A percentile compares a stretch with the other conserved stretches of the same genome.
Conservation (phyloP, 1,139 yeast genomes). For the Yamadazyma conglobata region DNA sequence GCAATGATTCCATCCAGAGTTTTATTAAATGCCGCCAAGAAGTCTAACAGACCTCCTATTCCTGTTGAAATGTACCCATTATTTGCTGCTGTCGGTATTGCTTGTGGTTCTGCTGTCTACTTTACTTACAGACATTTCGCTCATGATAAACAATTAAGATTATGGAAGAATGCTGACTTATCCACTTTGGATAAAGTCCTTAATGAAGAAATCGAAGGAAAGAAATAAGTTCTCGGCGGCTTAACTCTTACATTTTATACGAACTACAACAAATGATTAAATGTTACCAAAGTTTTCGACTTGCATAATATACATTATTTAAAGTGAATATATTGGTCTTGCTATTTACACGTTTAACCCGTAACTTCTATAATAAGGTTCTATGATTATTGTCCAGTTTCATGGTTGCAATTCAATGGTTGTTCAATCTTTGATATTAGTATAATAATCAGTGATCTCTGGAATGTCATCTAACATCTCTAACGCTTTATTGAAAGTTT, state of each 20-base stretch:
- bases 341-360: conserved; percentile 1
- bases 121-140: conserved; percentile 73
- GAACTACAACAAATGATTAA: too few relatives aligned
- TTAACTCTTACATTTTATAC: neutral
- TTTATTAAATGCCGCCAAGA: conserved; percentile 47
- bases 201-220: conserved; percentile 41
- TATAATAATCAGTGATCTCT: conserved; percentile 75
- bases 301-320: conserved; percentile 14
- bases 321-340: neutral
- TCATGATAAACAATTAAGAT: conserved; percentile 63
- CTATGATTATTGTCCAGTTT: too few relatives aligned
- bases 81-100: conserved; percentile 58
- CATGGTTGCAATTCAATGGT: too few relatives aligned
- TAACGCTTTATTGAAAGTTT: conserved; percentile 56
- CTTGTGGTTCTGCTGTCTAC: conserved; percentile 59
- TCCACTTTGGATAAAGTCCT: conserved; percentile 58
- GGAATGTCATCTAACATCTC: conserved; percentile 66
- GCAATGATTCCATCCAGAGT: conserved; percentile 55
- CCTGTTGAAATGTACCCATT: conserved; percentile 82
- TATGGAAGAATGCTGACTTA: conserved; percentile 63
- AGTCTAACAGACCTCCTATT: conserved; percentile 25
- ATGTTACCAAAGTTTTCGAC: too few relatives aligned
- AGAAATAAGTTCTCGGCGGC: conserved; percentile 17
- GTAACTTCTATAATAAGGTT: too few relatives aligned
- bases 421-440: conserved; percentile 38